phyloP scores from a whole-genome alignment of 441 rosid species.

The Eutrema salsugineum region DNA sequence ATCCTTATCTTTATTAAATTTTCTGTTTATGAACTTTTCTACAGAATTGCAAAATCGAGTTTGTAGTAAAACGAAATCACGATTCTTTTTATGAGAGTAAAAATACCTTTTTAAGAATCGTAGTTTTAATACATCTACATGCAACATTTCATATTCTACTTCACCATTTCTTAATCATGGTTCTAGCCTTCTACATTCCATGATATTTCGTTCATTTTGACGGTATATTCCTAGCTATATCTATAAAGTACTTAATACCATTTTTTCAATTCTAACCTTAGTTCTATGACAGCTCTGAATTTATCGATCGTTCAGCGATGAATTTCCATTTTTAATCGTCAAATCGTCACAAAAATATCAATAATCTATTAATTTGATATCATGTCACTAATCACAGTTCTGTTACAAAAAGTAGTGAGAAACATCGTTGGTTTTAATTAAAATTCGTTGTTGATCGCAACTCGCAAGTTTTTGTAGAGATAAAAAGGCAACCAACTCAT shows the following conservation, averaged over 20 bases:
- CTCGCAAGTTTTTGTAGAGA: not conserved
- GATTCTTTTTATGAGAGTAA: not conserved
- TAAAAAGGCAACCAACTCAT: not conserved
- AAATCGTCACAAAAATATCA: not conserved
- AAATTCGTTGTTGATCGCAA: not conserved
- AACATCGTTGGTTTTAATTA: not conserved
- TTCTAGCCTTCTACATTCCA: not conserved
- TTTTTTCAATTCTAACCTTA: not conserved
- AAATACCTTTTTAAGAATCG: not conserved
- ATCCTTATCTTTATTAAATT: not conserved
- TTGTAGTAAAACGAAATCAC: not conserved
- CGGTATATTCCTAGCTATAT: too few relatives aligned
- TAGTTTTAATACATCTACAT: not conserved
- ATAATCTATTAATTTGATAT: not conserved
- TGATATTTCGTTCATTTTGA: not conserved
- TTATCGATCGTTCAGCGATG: not conserved
- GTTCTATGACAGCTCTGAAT: not conserved
- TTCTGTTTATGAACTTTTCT: not conserved
- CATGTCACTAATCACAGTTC: not conserved
- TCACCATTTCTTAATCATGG: not conserved
- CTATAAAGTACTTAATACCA: not conserved
- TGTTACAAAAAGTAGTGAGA: not conserved
- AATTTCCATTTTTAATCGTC: not conserved
- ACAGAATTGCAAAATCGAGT: not conserved
- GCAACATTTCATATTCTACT: not conserved